Evolutionary conservation across 108 stramenopile species (phyloP).

Genomic region (Fragilaria crotonensis): DNA sequence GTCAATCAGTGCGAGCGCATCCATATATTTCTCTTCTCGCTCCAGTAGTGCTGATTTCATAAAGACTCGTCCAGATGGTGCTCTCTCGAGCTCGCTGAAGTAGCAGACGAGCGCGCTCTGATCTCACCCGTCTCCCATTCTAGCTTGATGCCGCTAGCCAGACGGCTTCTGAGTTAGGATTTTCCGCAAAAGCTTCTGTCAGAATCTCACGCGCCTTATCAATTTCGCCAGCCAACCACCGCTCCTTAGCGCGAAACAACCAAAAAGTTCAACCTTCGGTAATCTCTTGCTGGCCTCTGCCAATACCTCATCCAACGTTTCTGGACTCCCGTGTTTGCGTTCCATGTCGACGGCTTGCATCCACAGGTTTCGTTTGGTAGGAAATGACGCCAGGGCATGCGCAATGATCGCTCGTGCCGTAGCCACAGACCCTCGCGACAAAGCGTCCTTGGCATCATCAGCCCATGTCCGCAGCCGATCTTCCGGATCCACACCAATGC

Average conservation of each 20-base stretch:
- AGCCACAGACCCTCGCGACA: slow-evolving; percentile 55
- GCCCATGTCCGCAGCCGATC: slow-evolving; percentile 93
- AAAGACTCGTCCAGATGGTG: slow-evolving; percentile 81
- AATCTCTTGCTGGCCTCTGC: slow-evolving; percentile 76
- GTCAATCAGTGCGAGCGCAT: slow-evolving; percentile 61
- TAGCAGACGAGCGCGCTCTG: slow-evolving; percentile 82
- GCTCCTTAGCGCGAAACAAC: slow-evolving; percentile 95
- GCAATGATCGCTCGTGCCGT: slow-evolving; percentile 87
- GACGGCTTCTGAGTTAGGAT: slow-evolving; percentile 92
- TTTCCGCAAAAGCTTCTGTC: slow-evolving; percentile 86
- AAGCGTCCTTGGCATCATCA: slow-evolving; percentile 87
- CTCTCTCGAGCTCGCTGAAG: slow-evolving; percentile 81
- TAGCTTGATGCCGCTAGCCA: slow-evolving; percentile 97
- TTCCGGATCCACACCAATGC: slow-evolving; percentile 87
- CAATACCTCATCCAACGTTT: slow-evolving; percentile 68
- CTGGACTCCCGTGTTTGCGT: slow-evolving; percentile 66
- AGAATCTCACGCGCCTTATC: slow-evolving; percentile 88
- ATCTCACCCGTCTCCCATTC: slow-evolving; percentile 95
- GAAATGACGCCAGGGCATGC: slow-evolving; percentile 70
- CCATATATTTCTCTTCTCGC: slow-evolving; percentile 49
- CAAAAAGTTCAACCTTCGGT: slow-evolving; percentile 90
- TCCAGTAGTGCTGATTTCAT: slow-evolving; percentile 95
- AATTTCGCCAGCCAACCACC: slow-evolving; percentile 85
- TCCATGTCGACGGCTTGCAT: slow-evolving; percentile 90
- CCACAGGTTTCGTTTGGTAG: slow-evolving; percentile 81